Evolutionary conservation across 2,329 filamentous ascomycete species (phyloP).

Genomic region (Leptodontidium sp.): DNA sequence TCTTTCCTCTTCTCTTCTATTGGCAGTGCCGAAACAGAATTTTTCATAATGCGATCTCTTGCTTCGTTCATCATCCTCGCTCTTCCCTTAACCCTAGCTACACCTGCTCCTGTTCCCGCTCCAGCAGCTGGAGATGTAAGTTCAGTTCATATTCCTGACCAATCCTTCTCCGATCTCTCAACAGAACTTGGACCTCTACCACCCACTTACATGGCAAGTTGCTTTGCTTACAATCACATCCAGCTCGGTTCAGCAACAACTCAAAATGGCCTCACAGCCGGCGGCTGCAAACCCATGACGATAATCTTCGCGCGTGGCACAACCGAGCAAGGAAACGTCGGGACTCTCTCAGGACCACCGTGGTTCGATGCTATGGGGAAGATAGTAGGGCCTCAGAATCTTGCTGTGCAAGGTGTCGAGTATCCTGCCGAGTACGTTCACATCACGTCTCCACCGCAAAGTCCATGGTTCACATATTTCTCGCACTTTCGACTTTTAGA

Average conservation of each 20-base stretch:
- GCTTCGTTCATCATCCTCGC: not conserved
- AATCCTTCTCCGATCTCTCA: not conserved
- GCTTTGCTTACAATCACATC: not conserved
- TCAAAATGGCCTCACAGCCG: conserved; percentile 41
- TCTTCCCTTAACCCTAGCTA: conserved; percentile 11
- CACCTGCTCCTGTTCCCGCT: conserved; percentile 7
- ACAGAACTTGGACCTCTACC: not conserved
- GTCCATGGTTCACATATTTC: no score
- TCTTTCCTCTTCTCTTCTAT: not conserved
- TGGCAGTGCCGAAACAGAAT: not conserved
- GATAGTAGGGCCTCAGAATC: conserved; percentile 52
- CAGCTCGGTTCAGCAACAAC: conserved; percentile 23
- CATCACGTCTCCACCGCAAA: no score
- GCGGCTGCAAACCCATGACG: conserved; percentile 55
- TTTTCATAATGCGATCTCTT: conserved; percentile 15
- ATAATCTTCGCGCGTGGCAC: conserved; percentile 66
- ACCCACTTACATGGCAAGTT: not conserved
- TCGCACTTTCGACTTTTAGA: no score
- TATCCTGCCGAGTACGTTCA: conserved; percentile 54
- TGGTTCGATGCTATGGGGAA: conserved; percentile 56
- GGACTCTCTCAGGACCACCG: conserved; percentile 57
- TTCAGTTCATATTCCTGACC: not conserved
- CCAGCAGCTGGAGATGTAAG: not conserved
- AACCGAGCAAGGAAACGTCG: conserved; percentile 61
- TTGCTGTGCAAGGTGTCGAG: conserved; percentile 62